phyloP scores from a whole-genome alignment of 495 filamentous ascomycete genomes.

The Parachaetomium inaequale region DNA sequence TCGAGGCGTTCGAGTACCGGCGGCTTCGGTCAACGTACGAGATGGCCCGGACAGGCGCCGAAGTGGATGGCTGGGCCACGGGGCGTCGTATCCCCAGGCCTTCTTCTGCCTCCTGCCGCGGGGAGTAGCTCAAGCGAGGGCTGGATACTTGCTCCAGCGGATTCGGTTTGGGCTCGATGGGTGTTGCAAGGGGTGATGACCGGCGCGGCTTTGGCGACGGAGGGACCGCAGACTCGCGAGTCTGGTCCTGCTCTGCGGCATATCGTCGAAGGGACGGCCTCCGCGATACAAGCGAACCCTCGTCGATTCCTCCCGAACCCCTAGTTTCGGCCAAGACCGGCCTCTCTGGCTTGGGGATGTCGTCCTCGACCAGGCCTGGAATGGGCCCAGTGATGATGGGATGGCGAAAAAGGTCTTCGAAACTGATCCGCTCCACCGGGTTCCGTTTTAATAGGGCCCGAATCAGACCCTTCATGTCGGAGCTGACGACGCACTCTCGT shows the following conservation, averaged over 20 bases:
- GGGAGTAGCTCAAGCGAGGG: conserved; percentile 30
- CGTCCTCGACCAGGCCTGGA: conserved; percentile 76
- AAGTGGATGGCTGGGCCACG: conserved; percentile 36
- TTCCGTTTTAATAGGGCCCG: conserved; percentile 76
- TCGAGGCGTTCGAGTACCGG: conserved; percentile 38
- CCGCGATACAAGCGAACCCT: conserved; percentile 20
- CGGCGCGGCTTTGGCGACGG: conserved; percentile 38
- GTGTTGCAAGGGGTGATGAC: conserved; percentile 38
- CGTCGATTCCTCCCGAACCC: conserved; percentile 29
- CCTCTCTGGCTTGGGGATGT: conserved; percentile 49
- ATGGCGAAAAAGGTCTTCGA: conserved; percentile 74
- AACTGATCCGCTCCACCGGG: conserved; percentile 77
- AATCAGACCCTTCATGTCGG: conserved; percentile 78
- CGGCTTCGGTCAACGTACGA: conserved; percentile 36
- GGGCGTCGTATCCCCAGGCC: conserved; percentile 47
- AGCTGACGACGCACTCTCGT: conserved; percentile 64
- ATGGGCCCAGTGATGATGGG: conserved; percentile 72
- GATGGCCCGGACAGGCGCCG: conserved; percentile 35
- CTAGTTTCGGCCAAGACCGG: conserved; percentile 27
- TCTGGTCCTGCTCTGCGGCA: conserved; percentile 29
- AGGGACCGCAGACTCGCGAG: conserved; percentile 29
- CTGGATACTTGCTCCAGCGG: conserved; percentile 26
- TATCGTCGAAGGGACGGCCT: conserved; percentile 26
- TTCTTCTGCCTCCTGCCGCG: conserved; percentile 38
- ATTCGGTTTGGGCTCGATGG: conserved; percentile 35